A percentile compares a stretch with the other conserved stretches of the same genome.
These are phyloP conservation scores for Coniella vitis DNA, from an alignment of 2,329 filamentous ascomycete species.

Conservation along the genomic window DNA sequence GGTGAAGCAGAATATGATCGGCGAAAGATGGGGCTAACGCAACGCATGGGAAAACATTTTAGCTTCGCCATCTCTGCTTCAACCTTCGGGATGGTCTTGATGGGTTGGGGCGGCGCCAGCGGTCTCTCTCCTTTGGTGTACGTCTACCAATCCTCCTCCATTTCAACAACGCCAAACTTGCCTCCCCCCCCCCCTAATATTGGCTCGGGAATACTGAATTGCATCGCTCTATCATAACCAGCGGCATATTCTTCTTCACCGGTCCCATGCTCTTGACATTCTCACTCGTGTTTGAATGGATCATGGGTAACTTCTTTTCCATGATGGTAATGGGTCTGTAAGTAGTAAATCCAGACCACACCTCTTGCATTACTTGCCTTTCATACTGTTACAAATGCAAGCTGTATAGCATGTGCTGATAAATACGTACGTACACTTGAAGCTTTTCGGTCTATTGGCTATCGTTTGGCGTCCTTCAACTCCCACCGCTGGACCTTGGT, in stretches of 20 bases:
- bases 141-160: conserved; percentile 8
- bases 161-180: too few relatives aligned
- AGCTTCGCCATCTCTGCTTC: conserved; percentile 33
- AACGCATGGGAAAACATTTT: too few relatives aligned
- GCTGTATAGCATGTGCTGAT: not conserved
- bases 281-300: conserved; percentile 45
- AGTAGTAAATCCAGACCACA: not conserved
- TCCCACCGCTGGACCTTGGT: conserved; percentile 41
- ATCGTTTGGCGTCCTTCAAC: conserved; percentile 42
- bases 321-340: conserved; percentile 45
- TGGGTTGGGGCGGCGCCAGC: conserved; percentile 31
- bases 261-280: conserved; percentile 41
- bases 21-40: conserved; percentile 4
- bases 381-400: too few relatives aligned
- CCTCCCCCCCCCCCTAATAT: too few relatives aligned
- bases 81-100: conserved; percentile 29
- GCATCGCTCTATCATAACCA: conserved; percentile 6
- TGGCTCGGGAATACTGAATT: too few relatives aligned
- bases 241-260: conserved; percentile 32
- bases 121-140: conserved; percentile 29
- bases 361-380: too few relatives aligned
- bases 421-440: not conserved
- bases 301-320: conserved; percentile 43
- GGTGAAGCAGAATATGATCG: too few relatives aligned
- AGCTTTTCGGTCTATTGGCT: conserved; percentile 38